A percentile compares a stretch with the other conserved stretches of the same genome.
Evolutionary conservation across 2,329 filamentous ascomycete species (phyloP).

Genomic region (Fusarium euwallaceae): DNA sequence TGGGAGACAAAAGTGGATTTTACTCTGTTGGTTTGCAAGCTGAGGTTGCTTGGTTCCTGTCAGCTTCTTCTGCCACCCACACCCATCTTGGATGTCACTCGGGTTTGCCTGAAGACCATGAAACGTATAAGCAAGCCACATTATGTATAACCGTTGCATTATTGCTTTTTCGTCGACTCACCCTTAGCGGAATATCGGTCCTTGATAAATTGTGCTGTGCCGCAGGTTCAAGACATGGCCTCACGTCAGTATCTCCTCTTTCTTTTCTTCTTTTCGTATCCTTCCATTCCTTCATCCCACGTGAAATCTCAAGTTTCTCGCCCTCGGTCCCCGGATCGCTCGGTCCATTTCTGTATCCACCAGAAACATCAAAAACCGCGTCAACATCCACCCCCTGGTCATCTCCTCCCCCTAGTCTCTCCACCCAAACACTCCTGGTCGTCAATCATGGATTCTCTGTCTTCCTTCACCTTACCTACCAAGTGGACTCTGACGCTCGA

Average conservation of each 20-base stretch:
- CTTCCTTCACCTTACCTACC: background rate
- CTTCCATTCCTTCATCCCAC: background rate
- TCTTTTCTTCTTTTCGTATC: background rate
- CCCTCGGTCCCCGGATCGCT: background rate
- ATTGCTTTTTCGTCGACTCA: background rate
- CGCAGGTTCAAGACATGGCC: background rate
- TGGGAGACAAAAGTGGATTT: constrained; percentile 1
- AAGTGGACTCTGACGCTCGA: background rate
- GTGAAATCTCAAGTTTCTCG: background rate
- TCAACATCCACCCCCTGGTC: background rate
- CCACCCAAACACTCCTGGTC: background rate
- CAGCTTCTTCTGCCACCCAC: background rate
- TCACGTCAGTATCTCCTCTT: background rate
- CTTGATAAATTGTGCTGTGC: background rate
- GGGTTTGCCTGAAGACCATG: background rate
- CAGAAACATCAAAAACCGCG: background rate
- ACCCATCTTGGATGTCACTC: background rate
- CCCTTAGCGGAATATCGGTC: background rate
- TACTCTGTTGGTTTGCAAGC: background rate
- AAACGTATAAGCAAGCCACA: background rate
- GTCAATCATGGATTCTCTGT: background rate
- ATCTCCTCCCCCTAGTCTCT: background rate
- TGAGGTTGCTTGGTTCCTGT: background rate
- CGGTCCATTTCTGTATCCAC: background rate
- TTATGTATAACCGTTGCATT: background rate